phyloP scores from a whole-genome alignment of 2,329 filamentous ascomycete genomes.

The Acrocalymma vagum region DNA sequence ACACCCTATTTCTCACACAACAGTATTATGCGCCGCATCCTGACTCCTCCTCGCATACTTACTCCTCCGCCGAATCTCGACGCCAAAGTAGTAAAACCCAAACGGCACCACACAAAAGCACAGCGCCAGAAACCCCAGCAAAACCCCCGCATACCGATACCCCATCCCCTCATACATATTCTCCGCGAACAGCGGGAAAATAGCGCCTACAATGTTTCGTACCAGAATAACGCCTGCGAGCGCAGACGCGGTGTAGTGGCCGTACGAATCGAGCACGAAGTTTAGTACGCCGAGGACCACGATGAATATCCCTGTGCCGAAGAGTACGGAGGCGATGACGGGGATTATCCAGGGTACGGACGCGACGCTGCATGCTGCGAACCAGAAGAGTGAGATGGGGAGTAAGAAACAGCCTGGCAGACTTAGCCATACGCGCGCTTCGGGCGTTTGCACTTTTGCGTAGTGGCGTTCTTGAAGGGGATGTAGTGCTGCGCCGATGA shows the following conservation, averaged over 20 bases:
- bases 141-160: constrained; percentile 47
- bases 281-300: constrained; percentile 31
- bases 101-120: constrained; percentile 49
- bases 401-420: constrained; percentile 19
- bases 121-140: constrained; percentile 49
- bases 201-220: constrained; percentile 27
- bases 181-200: constrained; percentile 38
- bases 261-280: constrained; percentile 26
- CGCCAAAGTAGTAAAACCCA: constrained; percentile 48
- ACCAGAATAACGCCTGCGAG: constrained; percentile 22
- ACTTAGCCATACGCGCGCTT: constrained; percentile 33
- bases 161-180: constrained; percentile 43
- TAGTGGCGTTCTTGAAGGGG: constrained; percentile 28
- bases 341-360: constrained; percentile 21
- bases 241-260: constrained; percentile 16
- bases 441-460: constrained; percentile 29
- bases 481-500: constrained; percentile 21
- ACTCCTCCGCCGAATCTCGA: constrained; percentile 22
- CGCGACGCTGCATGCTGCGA: constrained; percentile 22
- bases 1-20: too few species aligned
- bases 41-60: constrained; percentile 11
- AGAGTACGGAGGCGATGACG: constrained; percentile 21
- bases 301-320: constrained; percentile 26
- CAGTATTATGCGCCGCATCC: too few species aligned
- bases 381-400: constrained; percentile 35